Base-by-base conservation (phyloP, 179 eudicot genomes). In the Carnegiea gigantea region DNA sequence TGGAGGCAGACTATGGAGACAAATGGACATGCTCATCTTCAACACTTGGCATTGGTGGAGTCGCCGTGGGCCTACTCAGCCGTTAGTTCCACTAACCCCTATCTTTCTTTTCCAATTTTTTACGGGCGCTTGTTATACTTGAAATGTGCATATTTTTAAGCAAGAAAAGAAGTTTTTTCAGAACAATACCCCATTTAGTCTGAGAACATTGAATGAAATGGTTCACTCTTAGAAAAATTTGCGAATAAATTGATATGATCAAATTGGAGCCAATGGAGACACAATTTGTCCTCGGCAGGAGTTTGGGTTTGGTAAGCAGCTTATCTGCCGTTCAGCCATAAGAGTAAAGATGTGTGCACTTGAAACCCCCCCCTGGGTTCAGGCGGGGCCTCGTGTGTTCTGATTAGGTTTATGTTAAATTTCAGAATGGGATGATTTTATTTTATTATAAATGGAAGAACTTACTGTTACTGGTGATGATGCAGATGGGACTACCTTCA, bases 31-130 rank as follows among this genome's bases (percentile, higher is more conserved):
- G 85, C 89, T 94, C 64, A 83, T 94, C 49, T 94, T 94, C 87
- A 94, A 94, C 87, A 93, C 98, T 11, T 94, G 97, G 97, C 98
- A 95, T 83, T 95, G 98, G 98, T 95, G 98, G 98, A 86, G 87
- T 71, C 97, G 98, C 3, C 89, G 97, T 62, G 97, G 98, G 18
- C 83, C 91, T 1, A 43, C 89, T 6, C 97, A 94, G 89, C 97
- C 98, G 98, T 94, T n/a, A 68, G 92, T 86, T 26, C 62, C 62
- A 36, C 57, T 33, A 70, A 54, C 51, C 81, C 49, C 53, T 26
- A 4, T 70, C 11, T 18, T 33, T 15, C 44, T 70, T 33, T 36
- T 17, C 6, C 18, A 14, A 11, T 7, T 28, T 26, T 67, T 64
- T 67, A 0, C 0, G 20, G 17, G 3, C 8, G 20, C 17, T 67